Evolutionary conservation across 768 basidiomycete species (phyloP), one percentile per base, ranked within the genome.

Genomic region (Xerocomus spinulosus): DNA sequence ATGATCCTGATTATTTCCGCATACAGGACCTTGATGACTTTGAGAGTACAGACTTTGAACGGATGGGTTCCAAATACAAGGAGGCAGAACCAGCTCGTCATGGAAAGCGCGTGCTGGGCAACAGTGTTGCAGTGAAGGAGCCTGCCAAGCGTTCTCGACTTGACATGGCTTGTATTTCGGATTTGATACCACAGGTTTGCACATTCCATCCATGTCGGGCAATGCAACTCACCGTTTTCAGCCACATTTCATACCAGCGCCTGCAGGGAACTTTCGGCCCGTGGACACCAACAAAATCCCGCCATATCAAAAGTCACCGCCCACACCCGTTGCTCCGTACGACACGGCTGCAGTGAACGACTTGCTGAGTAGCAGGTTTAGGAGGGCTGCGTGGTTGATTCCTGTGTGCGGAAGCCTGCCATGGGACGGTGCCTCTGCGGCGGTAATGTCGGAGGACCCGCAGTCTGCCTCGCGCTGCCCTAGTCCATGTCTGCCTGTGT

Each of bases 331-430:
- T 37, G 43, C 69, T 20, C 67, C 68, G 7, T 63, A 67, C 43
- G 56, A 59, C 34, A 20, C 46, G 69, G 71, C 62, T 66, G 69
- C 53, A 58, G 48, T 65, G 9, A 40, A 46, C 30, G 51, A 52
- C 33, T 67, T 55, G 59, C 66, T 54, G 8, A 54, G 63, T 17
- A 46, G 53, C 23, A 59, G 58, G 23, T 73, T 70, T 53, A 55
- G 69, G 41, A 75, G 80, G 41, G 67, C 64, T 40, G 74, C 77
- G 8, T 83, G 82, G 82, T 56, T 82, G 14, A 70, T 83, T 30
- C 82, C 82, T 33, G 60, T 83, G 5, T 74, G 80, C 12, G 82
- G 82, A 14, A 58, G 50, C 23, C 53, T 76, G 34, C 79, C 78
- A 30, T 83, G 77, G 77, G 61, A 64, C 10, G 63, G 60, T 25